These are phyloP conservation scores for Ophidiomyces ophidiicola DNA, from an alignment of 2,329 filamentous ascomycete genomes.

Conservation along the genomic window DNA sequence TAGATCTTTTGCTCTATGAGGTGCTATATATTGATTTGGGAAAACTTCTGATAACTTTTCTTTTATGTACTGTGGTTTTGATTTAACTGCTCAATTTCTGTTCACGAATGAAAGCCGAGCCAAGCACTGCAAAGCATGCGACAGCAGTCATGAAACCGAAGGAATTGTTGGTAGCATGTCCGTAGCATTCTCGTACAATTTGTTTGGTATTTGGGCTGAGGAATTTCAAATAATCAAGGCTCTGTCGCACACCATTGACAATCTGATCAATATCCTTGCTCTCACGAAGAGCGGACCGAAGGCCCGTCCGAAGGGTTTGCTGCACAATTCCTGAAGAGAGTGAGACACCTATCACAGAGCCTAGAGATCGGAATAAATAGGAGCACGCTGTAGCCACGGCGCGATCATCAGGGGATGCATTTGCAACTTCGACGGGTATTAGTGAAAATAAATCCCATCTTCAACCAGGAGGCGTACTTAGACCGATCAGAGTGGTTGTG, in stretches of 20 bases:
- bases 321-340: conserved; percentile 60
- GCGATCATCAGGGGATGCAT: conserved; percentile 53
- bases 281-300: conserved; percentile 43
- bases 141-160: conserved; percentile 41
- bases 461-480: conserved; percentile 35
- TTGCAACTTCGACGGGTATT: conserved; percentile 43
- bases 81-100: conserved; percentile 37
- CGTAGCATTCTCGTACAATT: conserved; percentile 56
- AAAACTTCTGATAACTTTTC: no score
- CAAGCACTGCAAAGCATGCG: conserved; percentile 38
- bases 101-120: conserved; percentile 44
- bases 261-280: conserved; percentile 52
- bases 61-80: no score
- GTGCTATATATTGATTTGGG: no score
- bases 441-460: conserved; percentile 4
- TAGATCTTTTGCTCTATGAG: no score
- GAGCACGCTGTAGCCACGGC: conserved; percentile 67
- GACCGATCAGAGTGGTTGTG: conserved; percentile 57
- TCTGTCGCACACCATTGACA: conserved; percentile 56
- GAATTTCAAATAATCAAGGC: conserved; percentile 54
- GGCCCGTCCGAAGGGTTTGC: conserved; percentile 48
- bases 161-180: conserved; percentile 41
- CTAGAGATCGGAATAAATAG: conserved; percentile 68
- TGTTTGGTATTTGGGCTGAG: conserved; percentile 49
- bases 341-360: conserved; percentile 54